Evolutionary conservation across 2,329 filamentous ascomycete genomes (phyloP), one percentile per base, ranked within the genome.

Genomic region (Xylariaceae sp.): DNA sequence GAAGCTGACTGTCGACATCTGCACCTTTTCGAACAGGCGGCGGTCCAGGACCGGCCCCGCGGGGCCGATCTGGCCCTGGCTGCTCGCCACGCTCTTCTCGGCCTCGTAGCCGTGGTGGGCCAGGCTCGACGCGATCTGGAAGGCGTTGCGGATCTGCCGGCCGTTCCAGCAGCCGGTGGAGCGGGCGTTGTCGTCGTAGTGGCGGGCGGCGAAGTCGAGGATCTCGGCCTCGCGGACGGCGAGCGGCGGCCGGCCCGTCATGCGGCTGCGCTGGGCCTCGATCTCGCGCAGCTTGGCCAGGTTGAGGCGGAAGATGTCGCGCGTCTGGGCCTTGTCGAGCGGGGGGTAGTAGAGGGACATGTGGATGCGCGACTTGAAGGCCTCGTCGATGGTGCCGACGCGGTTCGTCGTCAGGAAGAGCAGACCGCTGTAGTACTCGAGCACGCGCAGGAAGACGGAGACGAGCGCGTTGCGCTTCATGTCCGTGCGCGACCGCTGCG

Each of bases 391-490:
- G 9, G 52, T 49, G 13, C 61, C 58, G 5, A 65, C 57, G 8
- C 60, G 58, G 46, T 67, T 68, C 15, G 63, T 68, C 5, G 64
- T 68, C 17, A 67, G 54, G 47, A 59, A 63, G 1, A 64, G 49
- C 31, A 64, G 52, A 0, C 61, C 61, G 19, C 48, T 47, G 36
- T 61, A 63, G 45, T 63, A 63, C 43, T 63, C 60, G 5, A 64
- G 44, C 0, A 60, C 52, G 2, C 58, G 53, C 10, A 64, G 48
- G 44, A 64, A 64, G 3, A 61, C 60, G 37, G 50, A 52, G 9
- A 51, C 58, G 3, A 61, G 42, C 18, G 47, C 50, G 35, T 63
- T 63, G 8, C 58, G 50, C 40, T 54, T 47, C 45, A 56, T 48
- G 42, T 56, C 53, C 8, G 46, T 40, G 32, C 49, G 49, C 19